Conservation (phyloP, 1,139 yeast species). For the Saccharomycopsis crataegensis region DNA sequence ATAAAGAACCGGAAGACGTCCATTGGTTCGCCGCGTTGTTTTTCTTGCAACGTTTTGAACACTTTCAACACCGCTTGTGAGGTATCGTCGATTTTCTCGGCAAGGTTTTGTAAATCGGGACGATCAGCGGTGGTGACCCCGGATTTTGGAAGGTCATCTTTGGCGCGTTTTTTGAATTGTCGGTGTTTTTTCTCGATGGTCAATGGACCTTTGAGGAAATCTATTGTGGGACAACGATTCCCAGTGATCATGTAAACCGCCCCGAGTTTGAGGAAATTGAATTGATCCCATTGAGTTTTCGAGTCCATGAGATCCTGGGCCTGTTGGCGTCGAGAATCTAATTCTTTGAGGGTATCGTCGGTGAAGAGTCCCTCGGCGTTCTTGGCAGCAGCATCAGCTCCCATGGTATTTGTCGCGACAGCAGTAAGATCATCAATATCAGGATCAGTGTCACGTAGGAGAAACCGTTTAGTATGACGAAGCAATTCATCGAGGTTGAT, state of each 20-base stretch:
- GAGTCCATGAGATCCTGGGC: conserved; percentile 21
- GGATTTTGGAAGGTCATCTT: conserved; percentile 38
- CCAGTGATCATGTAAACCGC: conserved; percentile 42
- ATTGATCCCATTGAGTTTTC: conserved; percentile 27
- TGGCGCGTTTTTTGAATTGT: conserved; percentile 30
- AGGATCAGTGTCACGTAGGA: conserved; percentile 28
- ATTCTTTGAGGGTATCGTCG: conserved; percentile 13
- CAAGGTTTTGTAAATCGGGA: conserved; percentile 44
- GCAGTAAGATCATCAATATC: background rate
- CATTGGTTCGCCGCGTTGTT: conserved; percentile 34
- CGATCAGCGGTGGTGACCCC: conserved; percentile 43
- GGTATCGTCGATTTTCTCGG: conserved; percentile 41
- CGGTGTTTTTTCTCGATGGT: conserved; percentile 51
- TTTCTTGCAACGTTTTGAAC: conserved; percentile 34
- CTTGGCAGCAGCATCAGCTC: too few species aligned
- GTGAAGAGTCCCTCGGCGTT: conserved; percentile 24
- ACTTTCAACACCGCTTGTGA: conserved; percentile 52
- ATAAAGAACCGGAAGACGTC: conserved; percentile 61
- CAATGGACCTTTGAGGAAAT: conserved; percentile 67
- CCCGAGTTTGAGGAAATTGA: conserved; percentile 59
- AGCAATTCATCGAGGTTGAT: conserved; percentile 43
- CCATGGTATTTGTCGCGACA: conserved; percentile 21
- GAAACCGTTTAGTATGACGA: conserved; percentile 32
- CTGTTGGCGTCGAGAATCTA: conserved; percentile 21
- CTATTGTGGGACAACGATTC: conserved; percentile 42